These are phyloP conservation scores for Xylaria multiplex DNA, from an alignment of 2,329 filamentous ascomycete species.

Conservation along the genomic window DNA sequence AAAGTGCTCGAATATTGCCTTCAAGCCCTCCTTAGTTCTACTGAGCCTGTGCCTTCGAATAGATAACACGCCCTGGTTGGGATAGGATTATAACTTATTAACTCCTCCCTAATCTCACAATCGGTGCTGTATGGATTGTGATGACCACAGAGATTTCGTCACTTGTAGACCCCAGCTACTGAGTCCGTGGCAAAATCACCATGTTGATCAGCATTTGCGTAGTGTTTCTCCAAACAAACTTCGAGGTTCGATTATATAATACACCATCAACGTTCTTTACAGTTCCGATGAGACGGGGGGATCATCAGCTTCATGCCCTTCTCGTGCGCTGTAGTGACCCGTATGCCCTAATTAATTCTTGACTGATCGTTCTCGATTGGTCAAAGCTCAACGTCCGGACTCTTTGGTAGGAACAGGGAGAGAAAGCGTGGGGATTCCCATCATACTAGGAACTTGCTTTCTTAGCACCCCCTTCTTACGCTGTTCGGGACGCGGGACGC, in stretches of 20 bases:
- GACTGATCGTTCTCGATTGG: background rate
- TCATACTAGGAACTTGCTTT: conserved; percentile 63
- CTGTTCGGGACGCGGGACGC: conserved; percentile 74
- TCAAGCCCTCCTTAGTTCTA: background rate
- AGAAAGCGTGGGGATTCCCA: conserved; percentile 44
- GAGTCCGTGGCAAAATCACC: conserved; percentile 8
- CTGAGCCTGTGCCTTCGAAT: background rate
- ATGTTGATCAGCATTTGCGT: conserved; percentile 1
- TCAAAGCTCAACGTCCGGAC: background rate
- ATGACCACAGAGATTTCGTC: background rate
- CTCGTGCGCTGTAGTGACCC: background rate
- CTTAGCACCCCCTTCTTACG: conserved; percentile 61
- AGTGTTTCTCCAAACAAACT: conserved; percentile 17
- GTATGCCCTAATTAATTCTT: background rate
- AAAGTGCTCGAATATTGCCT: background rate
- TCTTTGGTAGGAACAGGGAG: conserved; percentile 40
- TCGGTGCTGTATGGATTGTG: background rate
- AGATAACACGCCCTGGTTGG: background rate
- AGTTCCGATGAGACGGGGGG: background rate
- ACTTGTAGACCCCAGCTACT: background rate
- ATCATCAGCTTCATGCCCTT: background rate
- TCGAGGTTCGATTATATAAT: conserved; percentile 11
- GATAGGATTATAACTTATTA: conserved; percentile 1
- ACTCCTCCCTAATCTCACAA: background rate
- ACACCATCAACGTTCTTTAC: conserved; percentile 2